These are phyloP conservation scores for Camellia japonica DNA, from an alignment of 148 eudicot genomes.

Conservation along the genomic window DNA sequence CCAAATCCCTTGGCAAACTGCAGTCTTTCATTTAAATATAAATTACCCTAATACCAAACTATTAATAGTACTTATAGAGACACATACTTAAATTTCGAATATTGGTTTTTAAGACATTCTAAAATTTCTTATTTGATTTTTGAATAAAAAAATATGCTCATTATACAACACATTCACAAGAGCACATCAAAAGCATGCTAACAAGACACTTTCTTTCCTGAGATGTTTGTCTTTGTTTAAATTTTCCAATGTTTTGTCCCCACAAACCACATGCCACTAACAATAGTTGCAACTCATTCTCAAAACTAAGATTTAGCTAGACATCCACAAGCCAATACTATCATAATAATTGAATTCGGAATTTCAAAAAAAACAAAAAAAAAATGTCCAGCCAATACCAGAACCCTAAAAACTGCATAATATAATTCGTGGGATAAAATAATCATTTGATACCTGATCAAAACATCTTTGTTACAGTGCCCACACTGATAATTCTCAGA, in stretches of 20 bases:
- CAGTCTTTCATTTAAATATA: too few species aligned
- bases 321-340: not conserved
- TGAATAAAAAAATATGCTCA: not conserved
- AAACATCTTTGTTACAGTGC: conserved; percentile 80
- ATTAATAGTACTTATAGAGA: not conserved
- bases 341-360: not conserved
- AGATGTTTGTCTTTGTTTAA: not conserved
- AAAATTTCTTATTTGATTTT: not conserved
- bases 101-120: not conserved
- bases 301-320: not conserved
- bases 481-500: conserved; percentile 69
- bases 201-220: not conserved
- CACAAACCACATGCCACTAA: not conserved
- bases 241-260: not conserved
- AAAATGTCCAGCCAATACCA: not conserved
- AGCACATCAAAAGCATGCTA: not conserved
- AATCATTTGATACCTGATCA: conserved; percentile 54
- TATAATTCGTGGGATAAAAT: not conserved
- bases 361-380: not conserved
- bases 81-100: not conserved
- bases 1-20: not conserved
- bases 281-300: not conserved
- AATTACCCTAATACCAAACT: not conserved
- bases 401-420: not conserved
- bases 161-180: not conserved